Evolutionary conservation across 108 stramenopile genomes (phyloP).

Genomic region (Discostella pseudostelligera): DNA sequence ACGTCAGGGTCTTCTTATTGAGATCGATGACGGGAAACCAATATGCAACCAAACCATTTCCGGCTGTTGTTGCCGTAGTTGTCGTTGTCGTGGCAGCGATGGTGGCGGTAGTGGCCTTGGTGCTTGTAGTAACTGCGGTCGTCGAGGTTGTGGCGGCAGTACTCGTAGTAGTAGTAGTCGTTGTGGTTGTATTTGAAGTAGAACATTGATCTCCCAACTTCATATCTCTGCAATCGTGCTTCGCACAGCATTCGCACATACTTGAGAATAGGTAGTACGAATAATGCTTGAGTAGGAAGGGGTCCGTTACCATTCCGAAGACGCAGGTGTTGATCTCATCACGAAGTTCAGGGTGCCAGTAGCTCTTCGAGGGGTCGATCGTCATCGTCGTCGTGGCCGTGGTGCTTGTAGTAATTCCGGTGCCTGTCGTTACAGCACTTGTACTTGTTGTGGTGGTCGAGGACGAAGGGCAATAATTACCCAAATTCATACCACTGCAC

Average conservation of each 20-base stretch:
- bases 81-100: too few relatives aligned
- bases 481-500: background rate
- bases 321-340: background rate
- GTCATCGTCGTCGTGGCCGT: background rate
- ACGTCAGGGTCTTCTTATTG: too few relatives aligned
- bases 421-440: too few relatives aligned
- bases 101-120: too few relatives aligned
- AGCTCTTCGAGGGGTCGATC: background rate
- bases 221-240: constrained; percentile 2
- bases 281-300: background rate
- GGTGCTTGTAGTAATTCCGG: too few relatives aligned
- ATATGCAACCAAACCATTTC: too few relatives aligned
- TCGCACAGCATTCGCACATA: constrained; percentile 1
- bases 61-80: too few relatives aligned
- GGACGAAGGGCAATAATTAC: background rate
- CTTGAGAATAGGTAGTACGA: background rate
- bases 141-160: background rate
- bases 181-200: background rate
- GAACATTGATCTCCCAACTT: background rate
- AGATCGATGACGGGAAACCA: too few relatives aligned
- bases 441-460: background rate
- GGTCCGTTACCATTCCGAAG: too few relatives aligned
- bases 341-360: background rate
- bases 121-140: too few relatives aligned
- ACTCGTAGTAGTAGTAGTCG: background rate